Percentiles rank a stretch among this genome's conserved stretches.
Evolutionary conservation across 805 yeast genomes (phyloP).

Genomic region (Lachancea waltii): DNA sequence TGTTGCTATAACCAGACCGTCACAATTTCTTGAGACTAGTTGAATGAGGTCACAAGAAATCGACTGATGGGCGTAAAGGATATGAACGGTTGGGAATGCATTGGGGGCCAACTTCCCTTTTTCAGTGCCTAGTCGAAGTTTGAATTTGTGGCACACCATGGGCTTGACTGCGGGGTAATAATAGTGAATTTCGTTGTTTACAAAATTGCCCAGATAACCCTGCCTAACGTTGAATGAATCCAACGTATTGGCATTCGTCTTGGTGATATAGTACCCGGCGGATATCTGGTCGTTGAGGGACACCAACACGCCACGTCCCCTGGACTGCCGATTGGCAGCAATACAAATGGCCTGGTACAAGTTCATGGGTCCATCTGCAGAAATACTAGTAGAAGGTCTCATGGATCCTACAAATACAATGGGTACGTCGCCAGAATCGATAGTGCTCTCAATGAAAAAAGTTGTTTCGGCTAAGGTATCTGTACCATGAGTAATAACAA

Average conservation of each 20-base stretch:
- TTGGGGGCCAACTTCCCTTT: conserved; percentile 18
- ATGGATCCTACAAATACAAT: conserved; percentile 66
- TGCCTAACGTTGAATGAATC: conserved; percentile 68
- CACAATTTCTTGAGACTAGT: conserved; percentile 40
- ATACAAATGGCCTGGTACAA: conserved; percentile 62
- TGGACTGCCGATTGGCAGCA: conserved; percentile 45
- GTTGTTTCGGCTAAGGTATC: conserved; percentile 66
- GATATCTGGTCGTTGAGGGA: conserved; percentile 64
- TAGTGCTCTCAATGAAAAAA: conserved; percentile 49
- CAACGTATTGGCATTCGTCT: conserved; percentile 61
- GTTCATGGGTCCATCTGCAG: conserved; percentile 71
- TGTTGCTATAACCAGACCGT: conserved; percentile 59
- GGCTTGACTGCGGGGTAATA: conserved; percentile 60
- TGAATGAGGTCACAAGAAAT: conserved; percentile 44
- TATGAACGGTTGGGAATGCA: conserved; percentile 38
- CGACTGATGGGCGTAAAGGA: conserved; percentile 57
- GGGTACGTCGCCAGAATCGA: conserved; percentile 43
- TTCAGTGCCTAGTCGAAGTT: conserved; percentile 20
- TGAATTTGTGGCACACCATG: conserved; percentile 40
- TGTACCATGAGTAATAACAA: conserved; percentile 67
- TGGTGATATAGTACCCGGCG: conserved; percentile 63
- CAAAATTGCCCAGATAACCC: conserved; percentile 65
- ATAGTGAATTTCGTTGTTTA: conserved; percentile 57
- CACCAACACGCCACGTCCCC: conserved; percentile 55
- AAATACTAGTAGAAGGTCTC: conserved; percentile 66